These are phyloP conservation scores for sweet orange (Citrus sinensis) DNA, from an alignment of 345 rosid species.

Conservation along the genomic window DVS_A1.0 CM039169.1:27929001-27929500, in stretches of 20 bases:
- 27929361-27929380: background rate
- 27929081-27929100: slow-evolving; percentile 63
- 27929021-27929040: slow-evolving; percentile 81
- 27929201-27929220: slow-evolving; percentile 67
- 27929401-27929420: too few relatives aligned
- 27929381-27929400: background rate
- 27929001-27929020: slow-evolving; percentile 89
- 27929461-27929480: slow-evolving; percentile 92
- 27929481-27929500: slow-evolving; percentile 95
- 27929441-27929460: slow-evolving; percentile 73
- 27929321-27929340: slow-evolving; percentile 81
- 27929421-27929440: too few relatives aligned
- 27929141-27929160: slow-evolving; percentile 86
- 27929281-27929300: slow-evolving; percentile 27
- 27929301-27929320: slow-evolving; percentile 77
- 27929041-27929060: slow-evolving; percentile 65
- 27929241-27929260: slow-evolving; percentile 94
- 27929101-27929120: slow-evolving; percentile 93
- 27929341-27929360: slow-evolving; percentile 87
- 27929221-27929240: slow-evolving; percentile 68
- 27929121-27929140: slow-evolving; percentile 94
- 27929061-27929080: slow-evolving; percentile 90
- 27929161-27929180: slow-evolving; percentile 45
- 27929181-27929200: slow-evolving; percentile 73
- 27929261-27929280: slow-evolving; percentile 62